Conservation (phyloP, 768 basidiomycete genomes). For the Naganishia antarctica region DNA sequence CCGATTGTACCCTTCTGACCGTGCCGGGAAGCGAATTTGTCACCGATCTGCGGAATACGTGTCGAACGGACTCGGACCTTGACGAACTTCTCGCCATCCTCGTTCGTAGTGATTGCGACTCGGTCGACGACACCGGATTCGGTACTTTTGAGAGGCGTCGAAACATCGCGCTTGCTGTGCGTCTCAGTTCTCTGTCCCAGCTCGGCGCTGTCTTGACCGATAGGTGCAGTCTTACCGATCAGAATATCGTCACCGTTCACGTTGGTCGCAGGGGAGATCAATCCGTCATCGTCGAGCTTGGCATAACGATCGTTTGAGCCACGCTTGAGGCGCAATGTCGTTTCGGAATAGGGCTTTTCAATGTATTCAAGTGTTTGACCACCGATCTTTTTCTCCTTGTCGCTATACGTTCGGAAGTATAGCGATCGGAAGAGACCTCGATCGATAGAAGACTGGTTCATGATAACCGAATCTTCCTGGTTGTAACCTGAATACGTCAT, state of each 20-base stretch:
- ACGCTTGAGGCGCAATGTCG: slow-evolving; percentile 92
- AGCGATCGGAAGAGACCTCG: slow-evolving; percentile 97
- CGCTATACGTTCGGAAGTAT: slow-evolving; percentile 98
- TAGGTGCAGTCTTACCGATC: slow-evolving; percentile 96
- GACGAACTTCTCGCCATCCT: slow-evolving; percentile 94
- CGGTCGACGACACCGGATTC: slow-evolving; percentile 98
- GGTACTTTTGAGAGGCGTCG: slow-evolving; percentile 94
- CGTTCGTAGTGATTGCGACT: slow-evolving; percentile 91
- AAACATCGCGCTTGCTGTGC: slow-evolving; percentile 91
- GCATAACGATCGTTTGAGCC: slow-evolving; percentile 75
- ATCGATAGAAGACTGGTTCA: slow-evolving; percentile 99
- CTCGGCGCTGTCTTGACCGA: slow-evolving; percentile 94
- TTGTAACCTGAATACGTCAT: slow-evolving; percentile 99
- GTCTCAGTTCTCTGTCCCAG: slow-evolving; percentile 89
- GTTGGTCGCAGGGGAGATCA: slow-evolving; percentile 91
- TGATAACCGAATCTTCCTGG: slow-evolving; percentile 99
- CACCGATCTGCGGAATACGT: slow-evolving; percentile 93
- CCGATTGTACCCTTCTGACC: slow-evolving; percentile 99
- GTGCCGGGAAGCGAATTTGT: slow-evolving; percentile 98
- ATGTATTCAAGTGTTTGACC: slow-evolving; percentile 89
- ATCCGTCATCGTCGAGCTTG: slow-evolving; percentile 91
- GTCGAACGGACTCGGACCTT: slow-evolving; percentile 94
- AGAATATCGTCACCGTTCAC: slow-evolving; percentile 97
- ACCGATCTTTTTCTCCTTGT: slow-evolving; percentile 94
- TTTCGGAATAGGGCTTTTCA: slow-evolving; percentile 88